phyloP scores from a whole-genome alignment of 2,329 filamentous ascomycete species.

The Rasamsonia emersonii region DNA sequence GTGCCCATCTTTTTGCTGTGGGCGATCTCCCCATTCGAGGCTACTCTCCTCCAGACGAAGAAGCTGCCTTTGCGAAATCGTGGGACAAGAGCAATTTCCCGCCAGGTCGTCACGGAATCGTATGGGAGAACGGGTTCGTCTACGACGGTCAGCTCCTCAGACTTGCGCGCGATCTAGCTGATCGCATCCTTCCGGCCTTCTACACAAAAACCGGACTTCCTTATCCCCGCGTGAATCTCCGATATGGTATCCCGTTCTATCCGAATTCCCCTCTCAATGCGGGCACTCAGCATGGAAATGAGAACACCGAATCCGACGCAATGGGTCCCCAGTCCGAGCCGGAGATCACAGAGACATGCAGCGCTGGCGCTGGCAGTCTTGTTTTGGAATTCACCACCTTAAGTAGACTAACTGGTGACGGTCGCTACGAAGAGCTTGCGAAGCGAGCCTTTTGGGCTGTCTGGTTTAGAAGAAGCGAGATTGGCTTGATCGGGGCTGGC shows the following conservation, averaged over 20 bases:
- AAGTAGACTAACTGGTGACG: conserved; percentile 77
- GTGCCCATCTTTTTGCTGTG: conserved; percentile 85
- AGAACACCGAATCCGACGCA: conserved; percentile 34
- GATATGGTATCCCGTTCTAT: conserved; percentile 87
- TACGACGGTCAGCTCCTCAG: conserved; percentile 87
- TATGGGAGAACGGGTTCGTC: conserved; percentile 66
- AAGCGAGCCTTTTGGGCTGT: conserved; percentile 96
- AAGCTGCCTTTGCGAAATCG: conserved; percentile 29
- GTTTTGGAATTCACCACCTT: conserved; percentile 89
- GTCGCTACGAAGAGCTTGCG: conserved; percentile 77
- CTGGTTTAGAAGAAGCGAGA: conserved; percentile 78
- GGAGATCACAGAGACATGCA: conserved; percentile 94
- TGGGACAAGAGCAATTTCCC: conserved; percentile 30
- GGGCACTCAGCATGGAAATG: conserved; percentile 37
- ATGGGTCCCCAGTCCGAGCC: conserved; percentile 22
- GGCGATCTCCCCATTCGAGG: conserved; percentile 80
- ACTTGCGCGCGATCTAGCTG: conserved; percentile 77
- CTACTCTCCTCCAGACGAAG: conserved; percentile 50
- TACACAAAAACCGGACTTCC: conserved; percentile 85
- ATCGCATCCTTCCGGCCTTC: conserved; percentile 82
- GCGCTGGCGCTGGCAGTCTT: conserved; percentile 89
- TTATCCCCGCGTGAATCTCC: conserved; percentile 88
- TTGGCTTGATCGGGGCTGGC: conserved; percentile 81
- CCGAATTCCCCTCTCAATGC: conserved; percentile 68
- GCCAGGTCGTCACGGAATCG: conserved; percentile 38